Conservation (phyloP, 768 basidiomycete genomes). For the Megacollybia marginata region DNA sequence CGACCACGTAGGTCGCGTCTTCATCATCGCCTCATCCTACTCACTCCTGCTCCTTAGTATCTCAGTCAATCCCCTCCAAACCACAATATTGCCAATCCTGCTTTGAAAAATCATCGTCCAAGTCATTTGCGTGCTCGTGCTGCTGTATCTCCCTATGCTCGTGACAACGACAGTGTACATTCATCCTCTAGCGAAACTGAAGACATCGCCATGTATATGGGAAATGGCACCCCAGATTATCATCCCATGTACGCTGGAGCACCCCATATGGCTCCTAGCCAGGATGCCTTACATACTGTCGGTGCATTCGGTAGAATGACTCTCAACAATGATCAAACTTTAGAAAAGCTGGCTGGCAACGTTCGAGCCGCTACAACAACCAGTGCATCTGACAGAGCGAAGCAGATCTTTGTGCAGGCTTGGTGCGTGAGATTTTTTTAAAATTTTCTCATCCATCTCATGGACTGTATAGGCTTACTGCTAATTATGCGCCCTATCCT, state of each 20-base stretch:
- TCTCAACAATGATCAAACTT: constrained; percentile 65
- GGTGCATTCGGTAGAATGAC: constrained; percentile 75
- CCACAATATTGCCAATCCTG: constrained; percentile 65
- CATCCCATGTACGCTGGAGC: constrained; percentile 52
- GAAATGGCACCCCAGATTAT: constrained; percentile 51
- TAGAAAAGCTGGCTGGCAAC: constrained; percentile 83
- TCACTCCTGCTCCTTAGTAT: neutral
- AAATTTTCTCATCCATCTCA: constrained; percentile 12
- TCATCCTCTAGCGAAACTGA: constrained; percentile 88
- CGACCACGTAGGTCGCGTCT: constrained; percentile 31
- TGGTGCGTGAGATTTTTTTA: constrained; percentile 48
- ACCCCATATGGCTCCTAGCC: constrained; percentile 36
- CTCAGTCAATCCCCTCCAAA: constrained; percentile 62
- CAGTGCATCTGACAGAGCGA: constrained; percentile 84
- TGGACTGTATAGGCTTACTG: constrained; percentile 55
- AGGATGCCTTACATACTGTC: constrained; percentile 56
- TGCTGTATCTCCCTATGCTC: constrained; percentile 78
- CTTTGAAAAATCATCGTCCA: constrained; percentile 71
- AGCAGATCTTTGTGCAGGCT: constrained; percentile 89
- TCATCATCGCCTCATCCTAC: no score
- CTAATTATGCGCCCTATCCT: constrained; percentile 85
- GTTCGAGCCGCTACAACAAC: constrained; percentile 86
- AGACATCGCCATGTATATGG: constrained; percentile 73
- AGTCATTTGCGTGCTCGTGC: constrained; percentile 75
- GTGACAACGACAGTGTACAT: constrained; percentile 80